These are phyloP conservation scores for Syzygium malaccense DNA, from an alignment of 441 rosid species.

Conservation along the genomic window DNA sequence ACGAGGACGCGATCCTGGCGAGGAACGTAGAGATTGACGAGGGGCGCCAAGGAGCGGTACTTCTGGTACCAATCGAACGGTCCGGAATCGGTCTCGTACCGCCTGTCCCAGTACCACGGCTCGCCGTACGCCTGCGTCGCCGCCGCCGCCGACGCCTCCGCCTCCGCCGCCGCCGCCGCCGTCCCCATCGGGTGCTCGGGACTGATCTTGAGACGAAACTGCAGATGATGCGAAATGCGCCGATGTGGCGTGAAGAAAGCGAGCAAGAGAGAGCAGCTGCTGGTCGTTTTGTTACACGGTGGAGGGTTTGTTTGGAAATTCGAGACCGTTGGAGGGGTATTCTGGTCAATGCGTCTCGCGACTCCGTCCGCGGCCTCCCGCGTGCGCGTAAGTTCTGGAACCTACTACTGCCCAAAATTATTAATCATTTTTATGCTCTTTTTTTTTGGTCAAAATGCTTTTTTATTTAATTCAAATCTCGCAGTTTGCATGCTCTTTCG, in stretches of 20 bases:
- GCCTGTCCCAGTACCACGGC: constrained; percentile 78
- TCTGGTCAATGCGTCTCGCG: background rate
- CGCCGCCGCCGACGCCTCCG: constrained; percentile 25
- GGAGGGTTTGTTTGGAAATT: background rate
- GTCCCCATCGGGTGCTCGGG: background rate
- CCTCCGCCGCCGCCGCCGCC: constrained; percentile 5
- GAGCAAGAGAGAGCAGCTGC: background rate
- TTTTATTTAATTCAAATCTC: background rate
- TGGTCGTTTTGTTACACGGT: too few relatives aligned
- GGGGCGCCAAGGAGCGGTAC: constrained; percentile 69
- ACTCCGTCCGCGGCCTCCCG: background rate
- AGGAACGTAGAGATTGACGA: constrained; percentile 63
- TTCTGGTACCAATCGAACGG: constrained; percentile 93
- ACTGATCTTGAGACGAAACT: background rate
- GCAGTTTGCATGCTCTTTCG: background rate
- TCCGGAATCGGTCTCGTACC: constrained; percentile 64
- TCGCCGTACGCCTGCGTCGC: constrained; percentile 76
- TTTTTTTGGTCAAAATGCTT: too few relatives aligned
- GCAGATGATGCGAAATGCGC: background rate
- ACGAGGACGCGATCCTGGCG: constrained; percentile 47
- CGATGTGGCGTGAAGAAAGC: background rate
- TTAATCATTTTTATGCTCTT: background rate
- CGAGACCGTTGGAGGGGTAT: background rate
- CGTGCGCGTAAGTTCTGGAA: background rate
- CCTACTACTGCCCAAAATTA: background rate